A percentile compares a stretch with the other conserved stretches of the same genome.
Evolutionary conservation across 2,329 filamentous ascomycete species (phyloP).

Genomic region (Penicillium thymicola): DNA sequence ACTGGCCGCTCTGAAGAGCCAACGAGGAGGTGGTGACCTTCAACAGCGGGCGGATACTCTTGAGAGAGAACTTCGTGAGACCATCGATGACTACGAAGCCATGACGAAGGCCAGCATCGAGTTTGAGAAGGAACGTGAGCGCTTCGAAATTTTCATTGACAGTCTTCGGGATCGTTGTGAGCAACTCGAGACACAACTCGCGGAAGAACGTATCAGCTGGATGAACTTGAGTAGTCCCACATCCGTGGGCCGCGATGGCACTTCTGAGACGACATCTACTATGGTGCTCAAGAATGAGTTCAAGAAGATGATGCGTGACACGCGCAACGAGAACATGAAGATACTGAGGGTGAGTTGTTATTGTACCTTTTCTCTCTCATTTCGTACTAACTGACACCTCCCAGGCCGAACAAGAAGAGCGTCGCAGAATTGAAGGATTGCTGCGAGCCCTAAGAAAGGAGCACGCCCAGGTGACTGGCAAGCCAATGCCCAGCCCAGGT

Average conservation of each 20-base stretch:
- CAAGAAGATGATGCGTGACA: slow-evolving; percentile 77
- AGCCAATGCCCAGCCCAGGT: slow-evolving; percentile 32
- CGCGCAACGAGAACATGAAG: slow-evolving; percentile 63
- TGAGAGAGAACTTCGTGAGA: slow-evolving; percentile 64
- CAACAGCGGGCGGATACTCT: slow-evolving; percentile 53
- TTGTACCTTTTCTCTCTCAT: not conserved
- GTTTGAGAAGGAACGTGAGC: slow-evolving; percentile 67
- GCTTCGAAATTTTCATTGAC: slow-evolving; percentile 62
- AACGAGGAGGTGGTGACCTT: slow-evolving; percentile 36
- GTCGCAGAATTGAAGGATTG: slow-evolving; percentile 62
- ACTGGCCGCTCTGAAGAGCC: slow-evolving; percentile 43
- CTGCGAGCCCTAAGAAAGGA: slow-evolving; percentile 52
- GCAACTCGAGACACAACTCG: slow-evolving; percentile 59
- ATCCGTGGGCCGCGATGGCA: slow-evolving; percentile 35
- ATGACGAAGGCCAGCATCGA: slow-evolving; percentile 68
- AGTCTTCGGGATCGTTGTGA: slow-evolving; percentile 62
- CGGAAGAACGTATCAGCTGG: slow-evolving; percentile 65
- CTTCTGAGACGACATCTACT: slow-evolving; percentile 60
- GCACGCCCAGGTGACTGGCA: slow-evolving; percentile 32
- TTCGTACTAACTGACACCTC: slow-evolving; percentile 15
- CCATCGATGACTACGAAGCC: slow-evolving; percentile 66
- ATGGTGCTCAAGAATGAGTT: slow-evolving; percentile 70
- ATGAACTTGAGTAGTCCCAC: slow-evolving; percentile 59
- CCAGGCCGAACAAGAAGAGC: slow-evolving; percentile 69
- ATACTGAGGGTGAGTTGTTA: slow-evolving; percentile 58